Base-by-base conservation (phyloP, 371 early-diverging fungal genomes). In the Rhizopus stolonifer region DNA sequence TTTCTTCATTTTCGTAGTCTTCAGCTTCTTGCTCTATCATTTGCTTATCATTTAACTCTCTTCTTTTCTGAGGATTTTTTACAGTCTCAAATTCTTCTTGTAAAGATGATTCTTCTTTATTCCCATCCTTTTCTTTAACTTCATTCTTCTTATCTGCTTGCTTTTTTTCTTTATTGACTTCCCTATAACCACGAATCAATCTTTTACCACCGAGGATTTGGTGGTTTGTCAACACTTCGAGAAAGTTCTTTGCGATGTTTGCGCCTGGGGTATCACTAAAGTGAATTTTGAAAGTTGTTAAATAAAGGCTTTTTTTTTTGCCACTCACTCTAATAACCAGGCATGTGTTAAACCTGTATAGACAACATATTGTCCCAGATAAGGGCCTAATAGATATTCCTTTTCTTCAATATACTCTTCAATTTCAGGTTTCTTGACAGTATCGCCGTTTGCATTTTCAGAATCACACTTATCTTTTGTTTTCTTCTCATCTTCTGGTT, bases 151-250 rank as follows among this genome's bases (percentile, higher is more conserved):
- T 38, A 9, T 24, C 38, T 9, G 23, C 25, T 3, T 46, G 38
- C 4, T 56, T 53, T 3, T 33, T 56, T 46, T 56, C 52, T 15
- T 64, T 63, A 18, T 84, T 81, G 1, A 90, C 88, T 53, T 90
- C 90, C 9, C 74, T 72, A 70, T 86, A 89, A 3, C 91, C 91
- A 25, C 93, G 82, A 29, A 89, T 68, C 3, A 91, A 58, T 14
- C 81, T 69, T 8, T 80, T 85, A 0, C 91, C 92, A 22, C 89
- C 89, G 44, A 87, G 49, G 38, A 80, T 83, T 24, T 78, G 69
- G 29, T 73, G 72, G 44, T 81, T 81, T 7, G 87, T 80, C 9
- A 89, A 54, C 26, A 73, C 77, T 9, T 83, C 82, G 59, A 85
- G 82, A 24, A 93, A 78, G 7, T 77, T 83, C 52, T 89, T 84